Conservation (phyloP, 805 yeast genomes). For the Pichia thaimueangensis region DNA sequence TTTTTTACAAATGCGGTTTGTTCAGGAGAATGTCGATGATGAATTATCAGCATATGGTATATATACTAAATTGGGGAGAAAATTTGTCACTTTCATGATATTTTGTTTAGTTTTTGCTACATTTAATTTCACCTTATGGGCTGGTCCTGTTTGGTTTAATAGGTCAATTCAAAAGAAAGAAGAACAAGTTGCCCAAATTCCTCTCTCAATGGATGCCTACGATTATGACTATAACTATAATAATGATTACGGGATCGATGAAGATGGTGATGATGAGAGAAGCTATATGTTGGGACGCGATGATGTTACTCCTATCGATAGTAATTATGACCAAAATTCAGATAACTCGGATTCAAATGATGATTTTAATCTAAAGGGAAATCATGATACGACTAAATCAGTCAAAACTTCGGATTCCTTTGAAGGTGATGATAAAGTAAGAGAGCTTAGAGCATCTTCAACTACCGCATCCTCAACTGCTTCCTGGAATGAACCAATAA, state of each 20-base stretch:
- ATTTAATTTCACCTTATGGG: constrained; percentile 27
- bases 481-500: not conserved
- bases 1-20: constrained; percentile 4
- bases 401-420: not conserved
- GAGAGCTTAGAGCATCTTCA: not conserved
- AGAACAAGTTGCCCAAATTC: constrained; percentile 4
- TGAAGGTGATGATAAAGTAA: not conserved
- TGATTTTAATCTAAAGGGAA: not conserved
- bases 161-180: constrained; percentile 28
- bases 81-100: constrained; percentile 29
- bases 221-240: constrained; percentile 5
- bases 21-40: constrained; percentile 24
- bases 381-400: not conserved
- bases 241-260: constrained; percentile 1
- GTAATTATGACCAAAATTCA: too few species aligned
- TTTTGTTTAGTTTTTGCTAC: constrained; percentile 33
- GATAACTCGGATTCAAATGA: too few species aligned
- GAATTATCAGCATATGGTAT: constrained; percentile 45
- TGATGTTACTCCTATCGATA: not conserved
- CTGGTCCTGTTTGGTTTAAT: constrained; percentile 49
- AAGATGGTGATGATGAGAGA: not conserved
- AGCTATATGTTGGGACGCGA: not conserved
- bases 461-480: not conserved
- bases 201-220: constrained; percentile 5
- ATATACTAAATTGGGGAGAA: constrained; percentile 34